Percentiles rank a stretch among this genome's conserved stretches.
phyloP scores from a whole-genome alignment of 208 protist species.

The Leishmania major region DNA sequence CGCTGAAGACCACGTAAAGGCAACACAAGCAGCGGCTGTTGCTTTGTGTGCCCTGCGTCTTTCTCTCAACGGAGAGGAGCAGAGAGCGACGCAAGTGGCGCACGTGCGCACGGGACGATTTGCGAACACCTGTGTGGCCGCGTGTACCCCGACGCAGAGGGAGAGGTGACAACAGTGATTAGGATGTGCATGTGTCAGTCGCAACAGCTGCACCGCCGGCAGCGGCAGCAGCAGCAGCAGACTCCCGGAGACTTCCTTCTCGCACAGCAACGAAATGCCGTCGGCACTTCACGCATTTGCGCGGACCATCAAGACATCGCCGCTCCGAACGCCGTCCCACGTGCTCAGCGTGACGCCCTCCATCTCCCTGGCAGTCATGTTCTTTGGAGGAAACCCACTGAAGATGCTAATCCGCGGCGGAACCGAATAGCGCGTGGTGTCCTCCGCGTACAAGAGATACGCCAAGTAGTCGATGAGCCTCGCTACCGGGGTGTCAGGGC shows the following conservation, averaged over 20 bases:
- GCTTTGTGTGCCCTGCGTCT: not conserved
- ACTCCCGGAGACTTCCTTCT: not conserved
- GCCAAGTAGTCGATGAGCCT: constrained; percentile 63
- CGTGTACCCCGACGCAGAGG: not conserved
- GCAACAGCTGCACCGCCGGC: not conserved
- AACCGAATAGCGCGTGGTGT: constrained; percentile 39
- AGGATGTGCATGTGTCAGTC: not conserved
- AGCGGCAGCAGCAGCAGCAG: constrained; percentile 11
- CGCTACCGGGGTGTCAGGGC: constrained; percentile 54
- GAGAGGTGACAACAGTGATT: not conserved
- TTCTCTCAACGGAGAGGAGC: not conserved
- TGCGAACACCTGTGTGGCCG: not conserved
- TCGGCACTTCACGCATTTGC: constrained; percentile 24
- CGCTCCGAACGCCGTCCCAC: constrained; percentile 53
- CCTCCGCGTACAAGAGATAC: constrained; percentile 50
- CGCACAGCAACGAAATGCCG: not conserved
- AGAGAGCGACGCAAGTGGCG: not conserved
- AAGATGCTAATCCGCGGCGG: constrained; percentile 41
- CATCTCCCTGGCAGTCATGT: constrained; percentile 32
- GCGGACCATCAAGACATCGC: constrained; percentile 68
- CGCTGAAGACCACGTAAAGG: not conserved
- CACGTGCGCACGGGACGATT: not conserved
- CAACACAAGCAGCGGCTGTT: not conserved
- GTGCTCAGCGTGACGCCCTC: constrained; percentile 33
- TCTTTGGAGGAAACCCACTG: constrained; percentile 58